Base-by-base conservation (phyloP, 2,329 filamentous ascomycete genomes). In the Pseudogymnoascus sp. region DNA sequence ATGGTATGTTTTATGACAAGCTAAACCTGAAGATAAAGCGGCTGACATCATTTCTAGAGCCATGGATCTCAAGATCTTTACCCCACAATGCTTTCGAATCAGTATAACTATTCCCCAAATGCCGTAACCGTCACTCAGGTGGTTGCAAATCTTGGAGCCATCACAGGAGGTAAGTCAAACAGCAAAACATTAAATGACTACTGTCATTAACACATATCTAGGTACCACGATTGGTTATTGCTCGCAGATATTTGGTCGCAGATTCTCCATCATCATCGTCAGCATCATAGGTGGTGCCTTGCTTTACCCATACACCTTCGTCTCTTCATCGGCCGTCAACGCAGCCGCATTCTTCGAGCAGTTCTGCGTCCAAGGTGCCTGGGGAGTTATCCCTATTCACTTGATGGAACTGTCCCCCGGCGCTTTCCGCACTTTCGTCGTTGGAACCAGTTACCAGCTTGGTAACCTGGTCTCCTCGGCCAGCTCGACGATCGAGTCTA, bases 281-380 rank as follows among this genome's bases (percentile, higher is more conserved):
- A 84, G 80, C 68, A 67, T 85, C 45, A 65, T 83, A 75, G 90
- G 91, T 23, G 90, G 89, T 31, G 90, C 90, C 0, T 76, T 96
- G 1, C 78, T 96, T 1, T 94, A 95, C 72, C 91, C 92, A 0
- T 95, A 96, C 75, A 89, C 85, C 0, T 94, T 91, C 68, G 80
- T 85, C 10, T 77, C 77, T 2, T 79, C 76, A 67, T 77, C 85
- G 5, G 78, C 78, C 12, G 78, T 95, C 69, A 92, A 92, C 59
- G 91, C 90, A 0, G 86, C 88, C 0, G 90, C 90, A 1, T 96
- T 94, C 75, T 94, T 94, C 74, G 82, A 93, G 75, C 89, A 91
- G 72, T 90, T 91, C 72, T 89, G 83, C 69, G 87, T 91, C 1
- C 88, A 91, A 72, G 89, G 88, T 21, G 88, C 88, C 0, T 91